Percentiles rank a stretch among this genome's conserved stretches.
phyloP scores from a whole-genome alignment of 2,329 filamentous ascomycete species.

The Pestalotiopsis sp. region DNA sequence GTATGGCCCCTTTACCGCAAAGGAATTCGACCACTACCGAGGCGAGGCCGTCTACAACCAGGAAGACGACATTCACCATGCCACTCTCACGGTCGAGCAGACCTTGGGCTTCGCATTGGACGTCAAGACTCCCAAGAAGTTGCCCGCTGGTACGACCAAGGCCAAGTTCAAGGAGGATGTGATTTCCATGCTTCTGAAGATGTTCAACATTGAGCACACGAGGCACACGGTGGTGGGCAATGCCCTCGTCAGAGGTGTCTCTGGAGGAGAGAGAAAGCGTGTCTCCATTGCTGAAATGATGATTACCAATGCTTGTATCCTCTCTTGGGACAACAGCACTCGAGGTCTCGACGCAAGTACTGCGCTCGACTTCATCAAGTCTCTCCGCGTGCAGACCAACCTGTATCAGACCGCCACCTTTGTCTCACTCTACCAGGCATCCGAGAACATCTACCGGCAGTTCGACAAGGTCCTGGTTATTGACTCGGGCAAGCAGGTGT shows the following conservation, averaged over 20 bases:
- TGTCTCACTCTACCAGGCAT: constrained; percentile 84
- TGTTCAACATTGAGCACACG: constrained; percentile 94
- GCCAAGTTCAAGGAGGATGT: constrained; percentile 77
- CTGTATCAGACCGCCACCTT: constrained; percentile 84
- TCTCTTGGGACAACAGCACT: constrained; percentile 78
- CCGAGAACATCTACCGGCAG: constrained; percentile 76
- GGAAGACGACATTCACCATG: constrained; percentile 84
- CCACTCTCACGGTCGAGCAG: constrained; percentile 85
- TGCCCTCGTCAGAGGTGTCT: constrained; percentile 78
- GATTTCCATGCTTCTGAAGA: constrained; percentile 75
- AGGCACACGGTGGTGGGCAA: constrained; percentile 84
- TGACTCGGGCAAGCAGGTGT: constrained; percentile 75
- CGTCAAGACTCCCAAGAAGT: constrained; percentile 81
- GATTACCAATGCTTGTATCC: constrained; percentile 71
- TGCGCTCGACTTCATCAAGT: constrained; percentile 68
- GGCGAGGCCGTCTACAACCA: constrained; percentile 86
- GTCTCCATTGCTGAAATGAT: constrained; percentile 85
- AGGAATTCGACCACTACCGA: constrained; percentile 75
- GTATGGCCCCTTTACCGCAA: constrained; percentile 74
- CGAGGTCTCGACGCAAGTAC: constrained; percentile 71
- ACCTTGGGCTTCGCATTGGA: constrained; percentile 85
- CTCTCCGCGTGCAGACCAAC: constrained; percentile 79
- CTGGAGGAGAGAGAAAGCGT: constrained; percentile 78
- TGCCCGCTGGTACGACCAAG: constrained; percentile 74
- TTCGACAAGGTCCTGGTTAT: constrained; percentile 88